Base-by-base conservation (phyloP, 2,329 filamentous ascomycete genomes). In the Pseudopithomyces maydicus region DNA sequence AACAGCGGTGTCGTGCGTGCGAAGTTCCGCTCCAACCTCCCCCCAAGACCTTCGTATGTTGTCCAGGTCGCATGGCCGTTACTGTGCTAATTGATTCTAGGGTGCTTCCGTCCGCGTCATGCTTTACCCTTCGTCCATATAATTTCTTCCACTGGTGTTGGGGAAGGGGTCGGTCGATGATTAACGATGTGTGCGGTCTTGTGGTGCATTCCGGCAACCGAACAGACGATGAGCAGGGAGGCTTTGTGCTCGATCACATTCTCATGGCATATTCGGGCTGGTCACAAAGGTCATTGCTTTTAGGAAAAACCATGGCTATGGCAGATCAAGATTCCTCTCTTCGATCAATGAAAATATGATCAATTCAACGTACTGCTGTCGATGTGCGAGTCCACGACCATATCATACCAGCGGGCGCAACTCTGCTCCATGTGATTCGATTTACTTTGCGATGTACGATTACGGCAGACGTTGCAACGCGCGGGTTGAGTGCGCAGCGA, bases 51-150 rank as follows among this genome's bases (percentile, higher is more conserved):
- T 97, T 98, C 86, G 64, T 65, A 61, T 92, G 93, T 83, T 92
- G 69, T 51, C 70, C 71, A 67, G 69, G 75, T 57, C 23, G 35
- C n/a, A 19, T 20, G 38, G 8, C 6, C 23, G 5, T 35, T 22
- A n/a, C 26, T 15, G 36, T 46, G 43, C 56, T 64, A 59, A 65
- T 50, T 50, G 33, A 12, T 15, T 52, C 33, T 45, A 65, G 62
- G 73, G 74, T 68, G 74, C 92, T 79, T 93, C 91, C 76, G 90
- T 96, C 84, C 90, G 93, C 83, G 88, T 97, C 83, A 97, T 97
- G 92, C 87, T 97, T 82, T 97, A 97, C 88, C 92, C 92, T 82
- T 96, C 92, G 78, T 92, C 91, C 85, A 95, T 97, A 90, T 97
- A 94, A 90, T 66, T 68, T 68, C 68, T 66, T 69, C 65, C 64